Evolutionary conservation across 495 filamentous ascomycete genomes (phyloP), one percentile per base, ranked within the genome.

Genomic region (Aspergillus leporis): DNA sequence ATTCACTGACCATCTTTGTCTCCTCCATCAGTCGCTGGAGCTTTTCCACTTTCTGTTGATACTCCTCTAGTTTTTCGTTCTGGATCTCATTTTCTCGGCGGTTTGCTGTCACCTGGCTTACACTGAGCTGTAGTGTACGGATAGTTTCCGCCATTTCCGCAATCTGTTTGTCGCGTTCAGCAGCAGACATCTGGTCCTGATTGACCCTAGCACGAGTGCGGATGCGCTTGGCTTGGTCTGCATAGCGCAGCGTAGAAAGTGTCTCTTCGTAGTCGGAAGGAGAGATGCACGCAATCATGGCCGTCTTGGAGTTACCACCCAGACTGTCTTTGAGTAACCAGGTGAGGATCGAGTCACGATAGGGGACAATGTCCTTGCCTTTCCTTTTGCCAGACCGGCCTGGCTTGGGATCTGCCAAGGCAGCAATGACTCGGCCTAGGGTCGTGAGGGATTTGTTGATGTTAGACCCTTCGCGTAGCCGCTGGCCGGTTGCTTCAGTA

Each of bases 401-500:
- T 53, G 85, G 80, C 63, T 88, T 88, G 0, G 90, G 88, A 67
- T 96, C 93, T 21, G 94, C 92, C 16, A 98, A 81, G 4, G 94
- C 93, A n/a, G 93, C 94, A 70, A 98, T 98, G 49, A 98, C 94
- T 46, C 94, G 87, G 3, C 94, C 94, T 9, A 98, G 82, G 0
- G 95, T 98, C 5, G 95, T 97, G 14, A 98, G 83, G 8, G 94
- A 98, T 70, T 98, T 96, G 80, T 98, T 98, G 79, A 98, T 98
- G 67, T 97, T 97, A 59, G 89, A 92, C 25, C 94, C 94, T 74
- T 99, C 94, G 55, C 92, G 88, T 16, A 99, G 82, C 22, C 95
- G 85, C 60, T 85, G 84, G 38, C 94, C 94, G 1, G 92, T 97
- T 3, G 94, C 94, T 75, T 97, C 94, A 53, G 94, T 99, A 3